A percentile compares a stretch with the other conserved stretches of the same genome.
Conservation (phyloP, 2,329 filamentous ascomycete genomes). For the Eutypa lata region DNA sequence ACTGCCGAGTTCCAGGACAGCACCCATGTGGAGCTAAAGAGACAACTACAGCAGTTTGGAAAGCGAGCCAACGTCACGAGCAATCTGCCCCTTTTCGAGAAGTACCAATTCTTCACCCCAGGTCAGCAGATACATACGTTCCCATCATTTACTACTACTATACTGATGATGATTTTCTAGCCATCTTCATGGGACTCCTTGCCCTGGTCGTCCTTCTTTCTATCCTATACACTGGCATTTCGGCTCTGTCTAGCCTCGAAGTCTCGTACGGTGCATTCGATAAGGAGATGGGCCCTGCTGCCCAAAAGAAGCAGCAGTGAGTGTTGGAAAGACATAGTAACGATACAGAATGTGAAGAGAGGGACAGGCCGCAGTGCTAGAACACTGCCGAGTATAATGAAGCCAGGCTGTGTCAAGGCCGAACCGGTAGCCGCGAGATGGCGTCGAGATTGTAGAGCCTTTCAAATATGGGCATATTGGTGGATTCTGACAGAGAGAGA, state of each 20-base stretch:
- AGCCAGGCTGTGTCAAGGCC: slow-evolving; percentile 6
- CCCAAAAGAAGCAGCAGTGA: slow-evolving; percentile 75
- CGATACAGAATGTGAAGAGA: background rate
- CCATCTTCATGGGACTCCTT: slow-evolving; percentile 83
- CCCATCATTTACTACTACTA: too few species aligned
- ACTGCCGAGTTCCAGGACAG: slow-evolving; percentile 61
- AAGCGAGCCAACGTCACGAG: slow-evolving; percentile 40
- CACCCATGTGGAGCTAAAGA: slow-evolving; percentile 72
- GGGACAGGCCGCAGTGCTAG: background rate
- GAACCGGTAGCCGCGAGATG: too few species aligned
- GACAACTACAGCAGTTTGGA: slow-evolving; percentile 38
- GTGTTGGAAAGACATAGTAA: background rate
- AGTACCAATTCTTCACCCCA: slow-evolving; percentile 91
- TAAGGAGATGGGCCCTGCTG: slow-evolving; percentile 88
- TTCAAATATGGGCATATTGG: background rate
- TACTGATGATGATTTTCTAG: slow-evolving; percentile 40
- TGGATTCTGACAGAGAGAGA: background rate
- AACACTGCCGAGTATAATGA: slow-evolving; percentile 5
- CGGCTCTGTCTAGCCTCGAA: slow-evolving; percentile 73
- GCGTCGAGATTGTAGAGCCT: background rate
- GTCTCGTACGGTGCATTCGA: slow-evolving; percentile 94
- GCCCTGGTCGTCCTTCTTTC: slow-evolving; percentile 67
- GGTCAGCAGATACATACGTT: slow-evolving; percentile 49
- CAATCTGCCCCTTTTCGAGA: slow-evolving; percentile 70
- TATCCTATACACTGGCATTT: slow-evolving; percentile 77